Evolutionary conservation across 2,329 filamentous ascomycete genomes (phyloP), one percentile per base, ranked within the genome.

Genomic region (Dactylellina parvicollis): DNA sequence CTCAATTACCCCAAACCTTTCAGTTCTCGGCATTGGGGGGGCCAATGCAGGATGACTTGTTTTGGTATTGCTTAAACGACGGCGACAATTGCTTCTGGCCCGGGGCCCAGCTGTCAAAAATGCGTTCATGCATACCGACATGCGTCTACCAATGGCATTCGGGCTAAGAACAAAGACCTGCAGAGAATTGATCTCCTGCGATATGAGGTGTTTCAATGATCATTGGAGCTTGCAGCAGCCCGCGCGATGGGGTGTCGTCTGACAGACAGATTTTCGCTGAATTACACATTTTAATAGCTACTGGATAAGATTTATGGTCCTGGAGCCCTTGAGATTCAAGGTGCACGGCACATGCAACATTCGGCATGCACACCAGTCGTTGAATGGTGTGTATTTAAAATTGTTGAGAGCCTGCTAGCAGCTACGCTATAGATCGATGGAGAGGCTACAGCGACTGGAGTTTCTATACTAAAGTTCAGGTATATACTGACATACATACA

Each of bases 191-290:
- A 73, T 60, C 61, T 73, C 59, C 66, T 73, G 69, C 69, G 60
- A 60, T 66, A 49, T 73, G 69, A 73, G 47, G 60, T 73, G 69
- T 73, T 66, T 61, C 69, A 60, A 73, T 73, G 69, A 55, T 61
- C 69, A 73, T 73, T 73, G 60, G 67, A 66, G 60, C 52, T 38
- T 65, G 34, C 62, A 60, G 52, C 26, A 60, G 52, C 26, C 46
- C 42, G 50, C 61, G 50, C 40, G 61, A 66, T 66, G 61, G 50
- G 16, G 36, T 20, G 28, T 36, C 50, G 22, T 57, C 34, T 22
- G 36, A 50, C 12, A 40, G 22, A 49, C 1, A 40, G 30, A 24
- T 44, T 16, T 34, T 64, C 36, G 36, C 12, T 18, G 46, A 34
- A 24, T 12, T 10, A 3, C 20, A 12, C 7, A 30, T 9, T 14